Conservation (phyloP, 2,329 filamentous ascomycete genomes). For the Fusarium scirpi region DNA sequence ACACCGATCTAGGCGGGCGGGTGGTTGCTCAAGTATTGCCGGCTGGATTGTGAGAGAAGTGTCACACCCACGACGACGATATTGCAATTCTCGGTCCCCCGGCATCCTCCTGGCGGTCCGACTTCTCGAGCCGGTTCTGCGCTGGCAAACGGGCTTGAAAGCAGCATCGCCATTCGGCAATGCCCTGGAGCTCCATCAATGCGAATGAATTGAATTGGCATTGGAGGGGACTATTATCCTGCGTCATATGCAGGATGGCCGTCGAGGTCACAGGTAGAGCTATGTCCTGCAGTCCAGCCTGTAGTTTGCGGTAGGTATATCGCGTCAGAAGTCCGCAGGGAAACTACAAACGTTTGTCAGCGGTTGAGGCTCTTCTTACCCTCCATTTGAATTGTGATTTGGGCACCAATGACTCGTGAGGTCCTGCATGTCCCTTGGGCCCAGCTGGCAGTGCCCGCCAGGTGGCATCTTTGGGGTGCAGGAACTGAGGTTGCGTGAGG, state of each 20-base stretch:
- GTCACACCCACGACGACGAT: too few relatives aligned
- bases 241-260: background rate
- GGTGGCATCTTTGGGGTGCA: background rate
- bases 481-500: background rate
- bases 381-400: background rate
- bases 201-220: too few relatives aligned
- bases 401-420: accelerated
- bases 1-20: too few relatives aligned
- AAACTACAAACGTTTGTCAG: background rate
- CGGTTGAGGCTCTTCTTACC: background rate
- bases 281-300: background rate
- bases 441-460: too few relatives aligned
- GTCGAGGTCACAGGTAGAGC: too few relatives aligned
- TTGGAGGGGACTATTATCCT: too few relatives aligned
- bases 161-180: too few relatives aligned
- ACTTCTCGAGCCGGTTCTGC: too few relatives aligned
- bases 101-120: background rate
- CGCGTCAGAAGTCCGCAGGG: accelerated
- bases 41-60: too few relatives aligned
- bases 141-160: too few relatives aligned
- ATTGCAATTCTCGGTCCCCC: accelerated
- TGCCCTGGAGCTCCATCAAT: too few relatives aligned
- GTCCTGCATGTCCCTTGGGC: background rate
- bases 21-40: too few relatives aligned
- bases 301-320: background rate